These are phyloP conservation scores for Byssochlamys sp. DNA, from an alignment of 2,329 filamentous ascomycete genomes.

Conservation along the genomic window DNA sequence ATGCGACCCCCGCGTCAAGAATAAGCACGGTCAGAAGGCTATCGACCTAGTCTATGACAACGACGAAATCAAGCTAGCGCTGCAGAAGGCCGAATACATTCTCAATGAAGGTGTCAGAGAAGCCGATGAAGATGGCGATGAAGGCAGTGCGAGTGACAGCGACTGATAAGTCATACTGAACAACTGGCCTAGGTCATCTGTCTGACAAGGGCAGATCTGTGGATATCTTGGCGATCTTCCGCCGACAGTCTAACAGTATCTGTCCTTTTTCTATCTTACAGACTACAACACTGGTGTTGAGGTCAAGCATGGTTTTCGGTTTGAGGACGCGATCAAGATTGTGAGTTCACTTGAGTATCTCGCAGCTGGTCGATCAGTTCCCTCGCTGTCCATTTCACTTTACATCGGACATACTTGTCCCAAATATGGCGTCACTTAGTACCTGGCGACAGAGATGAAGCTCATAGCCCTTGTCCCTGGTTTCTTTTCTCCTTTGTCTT, in stretches of 20 bases:
- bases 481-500: not conserved
- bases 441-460: not conserved
- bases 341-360: not conserved
- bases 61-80: conserved; percentile 32
- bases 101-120: conserved; percentile 36
- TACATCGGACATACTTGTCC: not conserved
- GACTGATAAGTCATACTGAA: conserved; percentile 15
- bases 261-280: not conserved
- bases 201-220: not conserved
- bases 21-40: conserved; percentile 39
- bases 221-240: not conserved
- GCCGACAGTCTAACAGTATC: not conserved
- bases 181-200: not conserved
- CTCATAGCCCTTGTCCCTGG: not conserved
- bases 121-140: conserved; percentile 24
- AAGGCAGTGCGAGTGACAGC: conserved; percentile 34
- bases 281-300: not conserved
- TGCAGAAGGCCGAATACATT: conserved; percentile 40
- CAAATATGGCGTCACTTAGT: not conserved
- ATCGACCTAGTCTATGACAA: conserved; percentile 35
- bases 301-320: not conserved
- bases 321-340: not conserved
- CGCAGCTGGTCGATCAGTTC: not conserved
- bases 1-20: conserved; percentile 39
- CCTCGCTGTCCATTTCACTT: not conserved